Percentiles rank a stretch among this genome's conserved stretches.
These are phyloP conservation scores for Trichophyton simii DNA, from an alignment of 2,329 filamentous ascomycete species.

Conservation along the genomic window DNA sequence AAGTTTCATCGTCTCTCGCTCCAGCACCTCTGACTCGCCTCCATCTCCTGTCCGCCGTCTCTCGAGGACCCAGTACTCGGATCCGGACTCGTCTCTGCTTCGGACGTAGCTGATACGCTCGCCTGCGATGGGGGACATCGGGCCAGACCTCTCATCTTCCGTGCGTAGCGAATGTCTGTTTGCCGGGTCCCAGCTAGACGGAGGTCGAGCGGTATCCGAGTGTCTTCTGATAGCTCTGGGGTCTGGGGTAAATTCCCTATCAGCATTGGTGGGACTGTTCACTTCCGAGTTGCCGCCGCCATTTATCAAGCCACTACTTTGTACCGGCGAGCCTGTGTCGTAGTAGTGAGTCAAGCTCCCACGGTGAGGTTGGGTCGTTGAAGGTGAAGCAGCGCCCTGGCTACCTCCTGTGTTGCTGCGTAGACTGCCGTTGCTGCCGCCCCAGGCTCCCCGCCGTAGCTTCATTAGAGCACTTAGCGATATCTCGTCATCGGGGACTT, in stretches of 20 bases:
- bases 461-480: slow-evolving; percentile 59
- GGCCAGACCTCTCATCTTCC: neutral
- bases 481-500: slow-evolving; percentile 55
- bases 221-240: neutral
- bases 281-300: neutral
- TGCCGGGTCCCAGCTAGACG: neutral
- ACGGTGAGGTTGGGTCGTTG: slow-evolving; percentile 19
- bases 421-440: slow-evolving; percentile 64
- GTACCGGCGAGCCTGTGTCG: slow-evolving; percentile 13
- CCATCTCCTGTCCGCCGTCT: slow-evolving; percentile 23
- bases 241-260: neutral
- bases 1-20: slow-evolving; percentile 20
- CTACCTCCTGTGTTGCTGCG: slow-evolving; percentile 38
- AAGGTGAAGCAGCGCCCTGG: slow-evolving; percentile 25
- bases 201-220: neutral
- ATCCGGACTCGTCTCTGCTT: slow-evolving; percentile 19
- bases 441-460: slow-evolving; percentile 64
- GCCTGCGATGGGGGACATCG: neutral
- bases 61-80: slow-evolving; percentile 27
- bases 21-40: slow-evolving; percentile 24
- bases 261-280: neutral
- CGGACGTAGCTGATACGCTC: slow-evolving; percentile 26
- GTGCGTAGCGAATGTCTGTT: neutral
- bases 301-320: neutral
- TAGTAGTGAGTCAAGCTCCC: slow-evolving; percentile 25